Conservation (phyloP, 345 rosid genomes). For the Turnera subulata region DNA sequence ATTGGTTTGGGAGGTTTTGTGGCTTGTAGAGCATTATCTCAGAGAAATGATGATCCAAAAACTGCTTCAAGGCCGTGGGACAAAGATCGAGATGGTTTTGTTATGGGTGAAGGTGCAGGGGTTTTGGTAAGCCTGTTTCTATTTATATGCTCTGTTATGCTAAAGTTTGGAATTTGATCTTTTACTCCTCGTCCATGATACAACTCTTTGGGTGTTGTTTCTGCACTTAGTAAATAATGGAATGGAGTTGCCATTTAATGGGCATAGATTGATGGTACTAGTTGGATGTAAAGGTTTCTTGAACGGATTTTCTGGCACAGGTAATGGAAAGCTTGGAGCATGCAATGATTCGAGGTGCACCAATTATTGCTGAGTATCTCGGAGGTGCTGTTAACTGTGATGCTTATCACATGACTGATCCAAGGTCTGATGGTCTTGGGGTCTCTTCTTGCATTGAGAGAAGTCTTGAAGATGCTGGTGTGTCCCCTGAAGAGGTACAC, state of each 20-base stretch:
- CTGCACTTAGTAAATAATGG: not conserved
- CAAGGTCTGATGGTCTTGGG: constrained; percentile 98
- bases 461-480: constrained; percentile 97
- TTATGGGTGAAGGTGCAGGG: constrained; percentile 99
- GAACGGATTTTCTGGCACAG: constrained; percentile 31
- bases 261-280: too few relatives aligned
- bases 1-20: constrained; percentile 96
- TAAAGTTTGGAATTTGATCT: not conserved
- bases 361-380: constrained; percentile 91
- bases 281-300: constrained; percentile 4
- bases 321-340: constrained; percentile 99
- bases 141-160: not conserved
- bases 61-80: constrained; percentile 99
- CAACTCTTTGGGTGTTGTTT: not conserved
- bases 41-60: constrained; percentile 95
- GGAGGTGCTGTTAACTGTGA: constrained; percentile 99
- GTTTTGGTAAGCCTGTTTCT: constrained; percentile 65
- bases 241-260: not conserved
- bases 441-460: constrained; percentile 94
- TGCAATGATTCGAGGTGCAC: constrained; percentile 92
- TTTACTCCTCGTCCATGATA: not conserved
- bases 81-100: constrained; percentile 88
- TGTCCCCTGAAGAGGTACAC: constrained; percentile 88
- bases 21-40: constrained; percentile 96
- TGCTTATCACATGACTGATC: constrained; percentile 99